Evolutionary conservation across 2,329 filamentous ascomycete genomes (phyloP).

Genomic region (Grosmannia clavigera): DNA sequence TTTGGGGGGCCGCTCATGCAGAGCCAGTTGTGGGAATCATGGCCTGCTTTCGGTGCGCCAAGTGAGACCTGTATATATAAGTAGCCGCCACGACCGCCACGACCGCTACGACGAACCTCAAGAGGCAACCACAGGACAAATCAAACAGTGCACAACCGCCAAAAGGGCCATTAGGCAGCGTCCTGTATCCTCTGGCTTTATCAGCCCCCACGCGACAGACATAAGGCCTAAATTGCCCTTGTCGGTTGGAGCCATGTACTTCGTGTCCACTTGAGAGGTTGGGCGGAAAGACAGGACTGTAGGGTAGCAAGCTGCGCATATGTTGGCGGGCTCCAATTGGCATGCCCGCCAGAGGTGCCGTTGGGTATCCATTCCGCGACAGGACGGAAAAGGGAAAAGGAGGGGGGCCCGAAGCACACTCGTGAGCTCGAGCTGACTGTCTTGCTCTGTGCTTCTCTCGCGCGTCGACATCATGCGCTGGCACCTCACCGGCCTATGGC

Average conservation of each 20-base stretch:
- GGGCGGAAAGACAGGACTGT: not conserved
- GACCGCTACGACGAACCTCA: no score
- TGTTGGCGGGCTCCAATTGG: not conserved
- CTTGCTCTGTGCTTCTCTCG: not conserved
- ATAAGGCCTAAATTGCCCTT: not conserved
- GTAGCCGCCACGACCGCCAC: no score
- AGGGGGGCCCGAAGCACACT: not conserved
- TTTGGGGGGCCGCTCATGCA: no score
- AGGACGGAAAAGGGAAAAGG: not conserved
- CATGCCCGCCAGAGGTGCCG: not conserved
- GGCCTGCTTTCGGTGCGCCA: no score
- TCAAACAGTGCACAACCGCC: not conserved
- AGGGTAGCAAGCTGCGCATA: not conserved
- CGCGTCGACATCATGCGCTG: not conserved
- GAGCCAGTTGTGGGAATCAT: no score
- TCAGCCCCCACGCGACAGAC: not conserved
- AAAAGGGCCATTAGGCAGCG: not conserved
- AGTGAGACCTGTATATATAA: no score
- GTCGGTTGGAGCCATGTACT: not conserved
- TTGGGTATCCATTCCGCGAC: not conserved
- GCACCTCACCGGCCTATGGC: not conserved
- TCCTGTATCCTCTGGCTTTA: not conserved
- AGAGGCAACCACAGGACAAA: not conserved
- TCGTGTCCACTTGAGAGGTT: not conserved
- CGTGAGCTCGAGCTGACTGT: not conserved